These are phyloP conservation scores for Aotearoamyces nothofagi DNA, from an alignment of 2,329 filamentous ascomycete genomes.

Conservation along the genomic window DNA sequence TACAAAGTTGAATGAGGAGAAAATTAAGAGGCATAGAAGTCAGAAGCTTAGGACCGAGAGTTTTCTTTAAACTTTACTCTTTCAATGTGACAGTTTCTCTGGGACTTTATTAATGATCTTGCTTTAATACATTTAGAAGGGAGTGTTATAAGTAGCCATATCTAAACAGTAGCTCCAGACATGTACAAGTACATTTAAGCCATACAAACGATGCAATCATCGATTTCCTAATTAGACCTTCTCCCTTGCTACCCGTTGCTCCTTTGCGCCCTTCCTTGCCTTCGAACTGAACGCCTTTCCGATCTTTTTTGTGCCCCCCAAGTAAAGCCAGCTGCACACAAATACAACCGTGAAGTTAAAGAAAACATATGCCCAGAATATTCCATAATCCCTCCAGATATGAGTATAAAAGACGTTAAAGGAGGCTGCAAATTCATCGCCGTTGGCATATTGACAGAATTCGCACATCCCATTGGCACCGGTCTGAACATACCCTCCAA, in stretches of 20 bases:
- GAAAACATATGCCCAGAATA: constrained; percentile 45
- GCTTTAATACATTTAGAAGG: no score
- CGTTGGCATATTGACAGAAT: constrained; percentile 47
- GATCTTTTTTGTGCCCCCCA: constrained; percentile 14
- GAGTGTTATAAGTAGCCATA: no score
- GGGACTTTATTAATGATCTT: no score
- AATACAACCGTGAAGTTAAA: constrained; percentile 47
- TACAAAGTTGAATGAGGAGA: no score
- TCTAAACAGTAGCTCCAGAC: no score
- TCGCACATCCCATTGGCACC: constrained; percentile 41
- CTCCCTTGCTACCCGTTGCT: constrained; percentile 1
- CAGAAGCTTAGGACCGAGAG: no score
- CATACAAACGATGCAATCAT: no score
- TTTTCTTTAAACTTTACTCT: no score
- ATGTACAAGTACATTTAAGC: no score
- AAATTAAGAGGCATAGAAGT: no score
- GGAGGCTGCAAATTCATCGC: constrained; percentile 28
- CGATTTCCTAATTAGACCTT: constrained; percentile 1
- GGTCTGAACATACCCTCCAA: constrained; percentile 45
- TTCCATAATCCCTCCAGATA: constrained; percentile 51
- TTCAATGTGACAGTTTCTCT: no score
- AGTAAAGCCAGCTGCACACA: constrained; percentile 35
- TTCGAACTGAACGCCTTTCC: constrained; percentile 4
- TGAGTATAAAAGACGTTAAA: constrained; percentile 46
- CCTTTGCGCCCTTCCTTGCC: constrained; percentile 3